A percentile compares a stretch with the other conserved stretches of the same genome.
Conservation (phyloP, 352 stramenopile species). For the Phytophthora vignae region DNA sequence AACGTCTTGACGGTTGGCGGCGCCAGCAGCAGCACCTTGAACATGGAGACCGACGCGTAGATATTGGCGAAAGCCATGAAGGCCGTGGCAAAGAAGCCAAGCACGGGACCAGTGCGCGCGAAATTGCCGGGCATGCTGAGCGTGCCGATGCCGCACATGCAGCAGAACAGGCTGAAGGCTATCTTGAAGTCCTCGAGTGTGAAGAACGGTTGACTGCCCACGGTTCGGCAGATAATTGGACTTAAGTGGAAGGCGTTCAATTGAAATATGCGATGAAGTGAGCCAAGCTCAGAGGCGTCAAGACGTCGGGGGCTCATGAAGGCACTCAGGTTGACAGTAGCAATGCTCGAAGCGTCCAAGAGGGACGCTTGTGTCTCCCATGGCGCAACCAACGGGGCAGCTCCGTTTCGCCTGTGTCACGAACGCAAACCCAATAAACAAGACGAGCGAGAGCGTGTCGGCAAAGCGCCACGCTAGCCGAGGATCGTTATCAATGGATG, state of each 20-base stretch:
- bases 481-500: conserved; percentile 15
- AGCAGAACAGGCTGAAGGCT: conserved; percentile 57
- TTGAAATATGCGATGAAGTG: conserved; percentile 19
- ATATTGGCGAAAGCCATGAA: conserved; percentile 77
- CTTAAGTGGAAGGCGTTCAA: conserved; percentile 8
- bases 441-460: conserved; percentile 1
- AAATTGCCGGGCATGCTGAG: conserved; percentile 70
- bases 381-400: conserved; percentile 16
- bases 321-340: conserved; percentile 4
- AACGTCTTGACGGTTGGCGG: conserved; percentile 62
- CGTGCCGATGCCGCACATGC: conserved; percentile 64
- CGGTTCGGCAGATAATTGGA: conserved; percentile 34
- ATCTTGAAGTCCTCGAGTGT: conserved; percentile 56
- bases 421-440: conserved; percentile 16
- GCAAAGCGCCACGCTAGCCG: conserved; percentile 17
- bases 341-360: conserved; percentile 15
- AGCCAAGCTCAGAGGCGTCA: neutral
- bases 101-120: conserved; percentile 47
- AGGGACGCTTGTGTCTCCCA: conserved; percentile 15
- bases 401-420: conserved; percentile 18
- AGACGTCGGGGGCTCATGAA: neutral
- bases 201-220: conserved; percentile 35
- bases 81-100: conserved; percentile 50
- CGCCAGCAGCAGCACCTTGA: conserved; percentile 61
- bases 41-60: conserved; percentile 58